These are phyloP conservation scores for Pseudoscleropodium purum DNA, from an alignment of 225 moss, liverwort and hornwort species.

Conservation along the genomic window DNA sequence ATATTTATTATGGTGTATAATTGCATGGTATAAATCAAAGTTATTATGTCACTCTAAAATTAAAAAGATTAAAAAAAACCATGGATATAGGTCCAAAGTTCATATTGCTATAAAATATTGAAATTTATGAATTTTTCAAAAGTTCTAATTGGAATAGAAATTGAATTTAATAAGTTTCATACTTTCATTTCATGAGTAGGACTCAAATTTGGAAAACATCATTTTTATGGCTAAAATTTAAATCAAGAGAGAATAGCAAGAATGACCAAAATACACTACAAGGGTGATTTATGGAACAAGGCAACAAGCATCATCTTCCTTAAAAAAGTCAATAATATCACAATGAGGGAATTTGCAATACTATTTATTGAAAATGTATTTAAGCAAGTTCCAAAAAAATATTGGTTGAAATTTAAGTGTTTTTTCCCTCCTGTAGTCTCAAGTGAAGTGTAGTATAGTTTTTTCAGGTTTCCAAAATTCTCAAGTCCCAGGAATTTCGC, in stretches of 20 bases:
- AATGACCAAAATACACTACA: neutral
- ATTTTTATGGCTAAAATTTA: neutral
- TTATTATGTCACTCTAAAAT: rapidly evolving
- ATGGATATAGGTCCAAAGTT: neutral
- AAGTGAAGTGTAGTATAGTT: no score
- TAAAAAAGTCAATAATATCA: neutral
- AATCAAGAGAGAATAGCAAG: neutral
- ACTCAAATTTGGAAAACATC: neutral
- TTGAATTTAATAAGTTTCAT: neutral
- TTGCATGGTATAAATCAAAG: neutral
- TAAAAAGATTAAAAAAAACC: neutral
- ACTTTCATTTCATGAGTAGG: no score
- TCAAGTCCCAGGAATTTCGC: no score
- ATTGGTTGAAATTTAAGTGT: neutral
- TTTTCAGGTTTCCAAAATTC: no score
- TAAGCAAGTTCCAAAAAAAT: neutral
- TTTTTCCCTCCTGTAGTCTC: neutral
- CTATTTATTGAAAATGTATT: neutral
- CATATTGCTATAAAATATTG: neutral
- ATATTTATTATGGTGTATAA: neutral
- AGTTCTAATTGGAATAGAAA: neutral
- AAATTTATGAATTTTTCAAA: neutral
- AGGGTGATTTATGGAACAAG: neutral
- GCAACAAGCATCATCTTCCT: neutral
- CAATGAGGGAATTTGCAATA: neutral